phyloP scores from a whole-genome alignment of 257 asterid genomes.

The Ophiorrhiza pumila region DNA sequence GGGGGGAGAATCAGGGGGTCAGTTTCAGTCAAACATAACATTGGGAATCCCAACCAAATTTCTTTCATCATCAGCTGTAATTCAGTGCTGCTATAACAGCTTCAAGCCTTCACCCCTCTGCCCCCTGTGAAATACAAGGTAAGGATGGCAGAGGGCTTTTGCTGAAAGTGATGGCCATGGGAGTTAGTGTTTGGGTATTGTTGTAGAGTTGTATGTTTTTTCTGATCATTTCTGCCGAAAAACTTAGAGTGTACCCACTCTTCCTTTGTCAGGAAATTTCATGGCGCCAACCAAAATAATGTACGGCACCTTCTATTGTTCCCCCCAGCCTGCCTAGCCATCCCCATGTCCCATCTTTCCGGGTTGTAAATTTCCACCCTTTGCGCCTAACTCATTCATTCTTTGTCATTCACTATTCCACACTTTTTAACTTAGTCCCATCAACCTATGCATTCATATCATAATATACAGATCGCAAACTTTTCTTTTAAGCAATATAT shows the following conservation, averaged over 20 bases:
- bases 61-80: background rate
- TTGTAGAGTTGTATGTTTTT: background rate
- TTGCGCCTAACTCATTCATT: background rate
- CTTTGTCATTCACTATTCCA: background rate
- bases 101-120: background rate
- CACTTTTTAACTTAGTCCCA: background rate
- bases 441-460: background rate
- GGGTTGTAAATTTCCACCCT: background rate
- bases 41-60: slow-evolving; percentile 38
- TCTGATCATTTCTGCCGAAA: background rate
- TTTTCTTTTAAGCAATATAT: background rate
- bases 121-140: slow-evolving; percentile 9
- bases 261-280: slow-evolving; percentile 1
- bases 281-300: slow-evolving; percentile 11
- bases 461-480: background rate
- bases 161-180: slow-evolving; percentile 37
- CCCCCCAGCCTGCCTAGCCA: background rate
- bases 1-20: background rate
- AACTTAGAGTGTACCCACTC: background rate
- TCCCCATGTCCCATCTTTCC: slow-evolving; percentile 3
- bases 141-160: slow-evolving; percentile 25
- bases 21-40: slow-evolving; percentile 40
- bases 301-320: slow-evolving; percentile 17
- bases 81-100: background rate
- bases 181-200: slow-evolving; percentile 34